Conservation (phyloP, 805 yeast species). For the Saturnispora gosingensis region DNA sequence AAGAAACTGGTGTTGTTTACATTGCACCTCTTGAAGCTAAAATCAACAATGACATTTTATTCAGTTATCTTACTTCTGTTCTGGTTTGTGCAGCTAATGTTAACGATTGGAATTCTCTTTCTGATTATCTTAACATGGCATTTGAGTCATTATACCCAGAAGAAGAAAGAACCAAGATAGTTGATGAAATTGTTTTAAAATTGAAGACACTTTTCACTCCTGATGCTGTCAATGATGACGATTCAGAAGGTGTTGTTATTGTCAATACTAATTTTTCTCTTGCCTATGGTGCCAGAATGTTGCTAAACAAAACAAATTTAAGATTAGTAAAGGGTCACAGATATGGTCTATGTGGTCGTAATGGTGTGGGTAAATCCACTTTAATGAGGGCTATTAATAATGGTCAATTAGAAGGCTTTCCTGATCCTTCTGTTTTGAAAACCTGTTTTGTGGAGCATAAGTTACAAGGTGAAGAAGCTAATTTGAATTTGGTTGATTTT, state of each 20-base stretch:
- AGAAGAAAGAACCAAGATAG: conserved; percentile 29
- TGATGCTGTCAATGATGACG: conserved; percentile 45
- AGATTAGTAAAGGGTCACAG: conserved; percentile 90
- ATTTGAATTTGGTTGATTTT: conserved; percentile 77
- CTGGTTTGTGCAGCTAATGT: conserved; percentile 60
- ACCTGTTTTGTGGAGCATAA: conserved; percentile 97
- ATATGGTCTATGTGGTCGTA: conserved; percentile 96
- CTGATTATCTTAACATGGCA: conserved; percentile 41
- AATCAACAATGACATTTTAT: conserved; percentile 31
- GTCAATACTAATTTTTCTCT: conserved; percentile 92
- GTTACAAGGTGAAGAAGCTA: conserved; percentile 90
- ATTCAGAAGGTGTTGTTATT: conserved; percentile 78
- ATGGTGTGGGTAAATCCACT: conserved; percentile 98
- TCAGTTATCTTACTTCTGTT: conserved; percentile 42
- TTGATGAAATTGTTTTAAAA: conserved; percentile 36
- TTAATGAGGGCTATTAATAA: conserved; percentile 94
- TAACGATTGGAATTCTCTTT: conserved; percentile 58
- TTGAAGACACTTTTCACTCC: conserved; percentile 49
- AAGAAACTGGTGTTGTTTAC: conserved; percentile 43
- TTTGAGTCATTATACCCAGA: conserved; percentile 29
- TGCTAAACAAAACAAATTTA: conserved; percentile 83
- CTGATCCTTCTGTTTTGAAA: conserved; percentile 72
- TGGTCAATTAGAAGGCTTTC: conserved; percentile 97
- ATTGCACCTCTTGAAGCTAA: conserved; percentile 23
- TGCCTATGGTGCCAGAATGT: conserved; percentile 97